A percentile compares a stretch with the other conserved stretches of the same genome.
Conservation (phyloP, 2,329 filamentous ascomycete genomes). For the Microcyclosporella mali region DNA sequence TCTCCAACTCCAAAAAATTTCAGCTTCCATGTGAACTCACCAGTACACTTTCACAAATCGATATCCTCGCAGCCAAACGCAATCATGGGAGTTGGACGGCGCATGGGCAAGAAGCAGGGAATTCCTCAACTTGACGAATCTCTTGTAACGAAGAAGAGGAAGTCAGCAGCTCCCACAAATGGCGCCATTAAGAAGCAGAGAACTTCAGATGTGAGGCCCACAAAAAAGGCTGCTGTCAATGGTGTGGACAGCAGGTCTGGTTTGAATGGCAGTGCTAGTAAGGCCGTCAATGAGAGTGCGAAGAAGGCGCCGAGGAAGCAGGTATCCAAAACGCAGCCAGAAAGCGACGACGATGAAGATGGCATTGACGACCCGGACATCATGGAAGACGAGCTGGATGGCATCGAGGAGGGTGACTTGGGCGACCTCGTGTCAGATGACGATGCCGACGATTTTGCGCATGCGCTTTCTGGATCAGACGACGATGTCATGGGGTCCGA, state of each 20-base stretch:
- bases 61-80: not conserved
- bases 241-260: conserved; percentile 19
- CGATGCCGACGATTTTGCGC: conserved; percentile 30
- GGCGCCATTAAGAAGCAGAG: conserved; percentile 61
- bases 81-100: conserved; percentile 20
- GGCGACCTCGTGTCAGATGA: conserved; percentile 21
- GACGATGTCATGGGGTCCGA: conserved; percentile 60
- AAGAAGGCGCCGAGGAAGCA: conserved; percentile 28
- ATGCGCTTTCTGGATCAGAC: conserved; percentile 36
- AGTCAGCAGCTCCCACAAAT: conserved; percentile 57
- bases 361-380: conserved; percentile 35
- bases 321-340: conserved; percentile 23
- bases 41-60: not conserved
- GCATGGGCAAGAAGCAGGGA: conserved; percentile 67
- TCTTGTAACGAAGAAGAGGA: conserved; percentile 76
- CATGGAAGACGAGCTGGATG: conserved; percentile 45
- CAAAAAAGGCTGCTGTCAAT: conserved; percentile 36
- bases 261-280: not conserved
- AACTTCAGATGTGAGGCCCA: conserved; percentile 35
- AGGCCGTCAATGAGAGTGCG: no score
- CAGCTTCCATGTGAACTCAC: not conserved
- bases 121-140: conserved; percentile 74
- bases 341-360: conserved; percentile 22
- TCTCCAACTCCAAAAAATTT: not conserved
- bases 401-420: conserved; percentile 26